Percentiles rank a stretch among this genome's conserved stretches.
These are phyloP conservation scores for Gonium pectorale DNA, from an alignment of 139 green algal species.

Conservation along the genomic window DNA sequence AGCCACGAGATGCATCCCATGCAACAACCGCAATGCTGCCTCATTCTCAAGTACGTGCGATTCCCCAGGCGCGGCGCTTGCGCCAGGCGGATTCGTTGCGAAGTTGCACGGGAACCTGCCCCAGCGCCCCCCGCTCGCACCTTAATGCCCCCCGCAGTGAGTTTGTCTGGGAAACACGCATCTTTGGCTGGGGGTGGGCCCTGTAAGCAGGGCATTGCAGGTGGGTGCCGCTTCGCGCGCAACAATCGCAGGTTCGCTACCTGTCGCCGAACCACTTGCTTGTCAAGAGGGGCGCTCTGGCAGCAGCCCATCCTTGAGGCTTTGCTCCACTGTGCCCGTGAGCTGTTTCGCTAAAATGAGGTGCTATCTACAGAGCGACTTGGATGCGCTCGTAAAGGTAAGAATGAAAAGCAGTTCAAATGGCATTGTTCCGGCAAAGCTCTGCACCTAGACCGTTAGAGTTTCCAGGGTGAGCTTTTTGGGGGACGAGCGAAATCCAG, in stretches of 20 bases:
- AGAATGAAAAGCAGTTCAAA: background rate
- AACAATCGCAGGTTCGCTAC: no score
- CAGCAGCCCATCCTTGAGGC: background rate
- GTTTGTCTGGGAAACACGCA: background rate
- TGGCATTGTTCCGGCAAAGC: background rate
- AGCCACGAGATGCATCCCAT: no score
- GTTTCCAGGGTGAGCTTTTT: no score
- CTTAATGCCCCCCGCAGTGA: no score
- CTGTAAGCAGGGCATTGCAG: background rate
- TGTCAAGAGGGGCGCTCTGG: background rate
- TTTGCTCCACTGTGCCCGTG: no score
- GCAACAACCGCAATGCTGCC: no score
- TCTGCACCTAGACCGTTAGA: background rate
- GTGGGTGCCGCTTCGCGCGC: no score
- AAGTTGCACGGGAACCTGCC: background rate
- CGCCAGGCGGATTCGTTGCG: background rate
- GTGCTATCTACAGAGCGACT: no score
- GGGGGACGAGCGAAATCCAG: no score
- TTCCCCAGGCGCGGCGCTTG: background rate
- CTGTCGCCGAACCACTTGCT: constrained; percentile 2
- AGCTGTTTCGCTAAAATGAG: no score
- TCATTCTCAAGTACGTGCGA: no score
- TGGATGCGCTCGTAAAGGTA: background rate
- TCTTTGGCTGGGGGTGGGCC: background rate
- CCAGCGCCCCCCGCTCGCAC: no score